Conservation (phyloP, 208 protist genomes). For the Crithidia mellificae region DNA sequence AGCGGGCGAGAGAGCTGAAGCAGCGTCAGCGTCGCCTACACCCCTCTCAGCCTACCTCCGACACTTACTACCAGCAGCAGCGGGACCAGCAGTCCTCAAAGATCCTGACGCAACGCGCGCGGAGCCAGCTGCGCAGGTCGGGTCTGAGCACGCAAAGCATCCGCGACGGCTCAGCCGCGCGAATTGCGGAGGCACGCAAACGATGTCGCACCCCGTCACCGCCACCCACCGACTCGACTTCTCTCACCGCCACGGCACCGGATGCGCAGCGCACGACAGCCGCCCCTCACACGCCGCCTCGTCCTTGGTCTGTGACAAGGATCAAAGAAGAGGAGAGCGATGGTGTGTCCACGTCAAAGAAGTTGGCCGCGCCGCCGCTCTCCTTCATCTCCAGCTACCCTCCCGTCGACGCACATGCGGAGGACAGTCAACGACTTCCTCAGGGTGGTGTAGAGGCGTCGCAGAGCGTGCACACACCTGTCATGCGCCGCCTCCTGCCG, state of each 20-base stretch:
- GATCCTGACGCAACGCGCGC: neutral
- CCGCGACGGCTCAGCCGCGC: conserved; percentile 7
- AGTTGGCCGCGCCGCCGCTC: neutral
- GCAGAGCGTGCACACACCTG: conserved; percentile 18
- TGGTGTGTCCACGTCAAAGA: neutral
- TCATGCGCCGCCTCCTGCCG: conserved; percentile 3
- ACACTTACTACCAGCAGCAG: no score
- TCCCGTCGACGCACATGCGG: neutral
- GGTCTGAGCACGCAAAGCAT: conserved; percentile 3
- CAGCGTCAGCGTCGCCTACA: no score
- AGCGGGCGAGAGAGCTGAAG: no score
- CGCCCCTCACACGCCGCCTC: conserved; percentile 16
- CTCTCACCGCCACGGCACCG: neutral
- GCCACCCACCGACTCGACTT: neutral
- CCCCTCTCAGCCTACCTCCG: no score
- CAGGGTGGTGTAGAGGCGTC: no score
- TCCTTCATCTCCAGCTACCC: neutral
- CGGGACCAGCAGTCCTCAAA: neutral
- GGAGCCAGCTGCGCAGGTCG: no score
- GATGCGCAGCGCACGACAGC: conserved; percentile 6
- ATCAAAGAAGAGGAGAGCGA: neutral
- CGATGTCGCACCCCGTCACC: neutral
- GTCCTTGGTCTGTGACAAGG: neutral
- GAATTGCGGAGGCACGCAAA: conserved; percentile 3
- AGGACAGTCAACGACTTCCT: neutral